A percentile compares a stretch with the other conserved stretches of the same genome.
Conservation (phyloP, 1,284 basidiomycete species). For the Limonomyces culmigenus region DNA sequence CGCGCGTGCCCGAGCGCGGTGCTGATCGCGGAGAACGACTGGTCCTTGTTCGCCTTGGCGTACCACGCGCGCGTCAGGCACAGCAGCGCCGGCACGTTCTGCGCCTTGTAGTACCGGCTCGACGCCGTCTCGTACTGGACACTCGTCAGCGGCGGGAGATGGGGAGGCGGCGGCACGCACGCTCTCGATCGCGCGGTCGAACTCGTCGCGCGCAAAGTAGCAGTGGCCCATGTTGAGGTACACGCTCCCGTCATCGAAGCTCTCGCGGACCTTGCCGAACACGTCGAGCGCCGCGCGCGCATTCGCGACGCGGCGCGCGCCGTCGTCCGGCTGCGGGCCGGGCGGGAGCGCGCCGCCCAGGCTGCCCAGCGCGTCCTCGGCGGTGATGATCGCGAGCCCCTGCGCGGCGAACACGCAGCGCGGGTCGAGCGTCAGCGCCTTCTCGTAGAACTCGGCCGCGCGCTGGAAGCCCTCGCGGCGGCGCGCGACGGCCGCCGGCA, state of each 20-base stretch:
- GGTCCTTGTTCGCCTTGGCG: constrained; percentile 78
- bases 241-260: constrained; percentile 69
- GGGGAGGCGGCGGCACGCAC: constrained; percentile 32
- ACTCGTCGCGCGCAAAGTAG: constrained; percentile 81
- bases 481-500: constrained; percentile 46
- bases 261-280: constrained; percentile 80
- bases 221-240: constrained; percentile 94
- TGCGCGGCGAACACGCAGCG: constrained; percentile 83
- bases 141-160: not conserved
- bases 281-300: constrained; percentile 74
- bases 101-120: constrained; percentile 50
- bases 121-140: constrained; percentile 78
- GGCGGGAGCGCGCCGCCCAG: constrained; percentile 32
- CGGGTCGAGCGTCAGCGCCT: constrained; percentile 69
- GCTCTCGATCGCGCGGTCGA: constrained; percentile 84
- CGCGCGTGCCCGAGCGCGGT: constrained; percentile 70
- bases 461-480: constrained; percentile 64
- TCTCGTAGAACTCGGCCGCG: constrained; percentile 81
- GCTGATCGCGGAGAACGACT: constrained; percentile 64
- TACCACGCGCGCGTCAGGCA: constrained; percentile 86
- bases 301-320: constrained; percentile 44
- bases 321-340: constrained; percentile 39
- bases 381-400: constrained; percentile 81
- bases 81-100: constrained; percentile 58
- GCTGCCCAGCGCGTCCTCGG: constrained; percentile 70